phyloP scores from a whole-genome alignment of 306 rosid species.

The Vigna radiata region DNA sequence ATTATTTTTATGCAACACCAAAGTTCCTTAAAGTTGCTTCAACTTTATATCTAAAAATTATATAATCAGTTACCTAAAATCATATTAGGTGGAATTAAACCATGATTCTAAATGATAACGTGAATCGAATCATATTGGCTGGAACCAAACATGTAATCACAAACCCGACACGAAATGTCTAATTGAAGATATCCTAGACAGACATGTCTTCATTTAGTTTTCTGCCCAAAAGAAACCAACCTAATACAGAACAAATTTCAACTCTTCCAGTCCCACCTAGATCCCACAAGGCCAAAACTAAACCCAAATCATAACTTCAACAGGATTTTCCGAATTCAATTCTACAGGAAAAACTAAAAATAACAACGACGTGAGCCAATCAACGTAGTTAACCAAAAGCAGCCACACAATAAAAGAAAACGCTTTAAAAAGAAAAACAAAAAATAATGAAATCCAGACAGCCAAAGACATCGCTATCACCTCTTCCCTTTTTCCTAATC shows the following conservation, averaged over 20 bases:
- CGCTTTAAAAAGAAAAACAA: not conserved
- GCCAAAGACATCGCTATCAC: constrained; percentile 34
- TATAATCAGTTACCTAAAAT: not conserved
- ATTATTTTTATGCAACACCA: no score
- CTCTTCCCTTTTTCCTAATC: not conserved
- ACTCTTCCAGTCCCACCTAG: not conserved
- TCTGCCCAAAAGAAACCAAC: not conserved
- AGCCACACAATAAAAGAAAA: not conserved
- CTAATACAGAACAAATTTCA: not conserved
- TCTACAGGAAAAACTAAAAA: not conserved
- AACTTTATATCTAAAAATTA: no score
- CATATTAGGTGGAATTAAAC: not conserved
- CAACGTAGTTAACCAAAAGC: constrained; percentile 14
- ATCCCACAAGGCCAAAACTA: constrained; percentile 11
- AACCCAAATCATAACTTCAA: not conserved
- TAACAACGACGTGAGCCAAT: constrained; percentile 20
- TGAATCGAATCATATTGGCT: not conserved
- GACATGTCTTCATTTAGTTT: not conserved
- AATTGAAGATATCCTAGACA: not conserved
- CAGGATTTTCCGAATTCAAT: not conserved
- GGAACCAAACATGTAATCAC: not conserved
- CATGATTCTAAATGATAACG: not conserved
- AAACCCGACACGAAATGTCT: not conserved
- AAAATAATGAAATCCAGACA: not conserved
- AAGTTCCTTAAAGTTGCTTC: no score